Conservation (phyloP, 345 rosid genomes). For the Nephelium lappaceum region DNA sequence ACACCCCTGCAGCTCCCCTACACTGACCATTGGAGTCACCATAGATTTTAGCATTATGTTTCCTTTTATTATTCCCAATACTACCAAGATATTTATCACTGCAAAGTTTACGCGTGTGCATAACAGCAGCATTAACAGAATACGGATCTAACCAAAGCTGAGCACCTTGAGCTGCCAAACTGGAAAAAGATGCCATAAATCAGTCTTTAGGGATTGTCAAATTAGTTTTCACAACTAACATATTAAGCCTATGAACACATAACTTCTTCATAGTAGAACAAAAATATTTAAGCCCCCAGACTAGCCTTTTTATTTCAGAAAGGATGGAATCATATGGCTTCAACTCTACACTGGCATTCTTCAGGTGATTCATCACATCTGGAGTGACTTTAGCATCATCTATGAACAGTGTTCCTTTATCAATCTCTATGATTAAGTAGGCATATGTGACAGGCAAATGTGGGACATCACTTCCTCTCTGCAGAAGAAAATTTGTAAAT, state of each 20-base stretch:
- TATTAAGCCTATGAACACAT: background rate
- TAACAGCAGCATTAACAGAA: constrained; percentile 79
- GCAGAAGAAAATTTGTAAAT: constrained; percentile 32
- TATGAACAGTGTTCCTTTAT: constrained; percentile 64
- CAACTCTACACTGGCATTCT: constrained; percentile 63
- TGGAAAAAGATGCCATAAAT: constrained; percentile 36
- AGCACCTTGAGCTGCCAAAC: constrained; percentile 67
- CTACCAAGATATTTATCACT: constrained; percentile 47
- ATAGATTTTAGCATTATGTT: constrained; percentile 28
- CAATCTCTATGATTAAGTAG: constrained; percentile 73
- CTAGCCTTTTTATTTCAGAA: constrained; percentile 73
- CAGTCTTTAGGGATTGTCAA: constrained; percentile 11
- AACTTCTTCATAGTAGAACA: constrained; percentile 5
- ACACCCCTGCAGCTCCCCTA: constrained; percentile 60
- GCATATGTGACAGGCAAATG: constrained; percentile 96
- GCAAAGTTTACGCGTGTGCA: constrained; percentile 68
- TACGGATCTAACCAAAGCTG: constrained; percentile 86
- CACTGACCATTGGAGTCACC: constrained; percentile 39
- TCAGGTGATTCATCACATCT: constrained; percentile 75
- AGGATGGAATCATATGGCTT: constrained; percentile 77
- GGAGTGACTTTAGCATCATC: constrained; percentile 71
- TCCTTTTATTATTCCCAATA: constrained; percentile 30
- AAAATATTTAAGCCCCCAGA: background rate
- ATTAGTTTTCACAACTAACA: background rate
- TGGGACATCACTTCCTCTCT: constrained; percentile 97